Evolutionary conservation across 345 rosid species (phyloP).

Genomic region (Durio zibethinus): DNA sequence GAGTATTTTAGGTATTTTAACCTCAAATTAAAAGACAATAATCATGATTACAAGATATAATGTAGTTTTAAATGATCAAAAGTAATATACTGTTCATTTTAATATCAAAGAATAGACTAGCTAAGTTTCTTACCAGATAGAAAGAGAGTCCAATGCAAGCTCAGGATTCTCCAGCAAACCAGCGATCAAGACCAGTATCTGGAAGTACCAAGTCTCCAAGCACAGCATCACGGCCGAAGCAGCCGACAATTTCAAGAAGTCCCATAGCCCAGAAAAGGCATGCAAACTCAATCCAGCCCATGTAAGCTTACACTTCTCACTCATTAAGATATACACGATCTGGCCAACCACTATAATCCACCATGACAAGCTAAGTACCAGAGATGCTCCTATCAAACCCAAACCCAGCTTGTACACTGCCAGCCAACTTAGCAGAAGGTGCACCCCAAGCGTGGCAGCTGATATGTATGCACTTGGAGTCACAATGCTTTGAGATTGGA

Average conservation of each 20-base stretch:
- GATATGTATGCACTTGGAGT: constrained; percentile 66
- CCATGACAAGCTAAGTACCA: constrained; percentile 78
- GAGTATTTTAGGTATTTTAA: too few relatives aligned
- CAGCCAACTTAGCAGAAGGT: constrained; percentile 54
- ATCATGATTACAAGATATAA: too few relatives aligned
- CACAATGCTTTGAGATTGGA: constrained; percentile 67
- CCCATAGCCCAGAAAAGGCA: constrained; percentile 70
- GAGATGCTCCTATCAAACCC: constrained; percentile 61
- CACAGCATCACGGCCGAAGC: constrained; percentile 92
- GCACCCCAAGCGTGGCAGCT: constrained; percentile 42
- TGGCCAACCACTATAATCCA: constrained; percentile 75
- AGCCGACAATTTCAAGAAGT: constrained; percentile 60
- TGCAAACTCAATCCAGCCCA: constrained; percentile 60
- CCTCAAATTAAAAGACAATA: too few relatives aligned
- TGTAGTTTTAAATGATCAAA: background rate
- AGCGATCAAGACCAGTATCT: constrained; percentile 66
- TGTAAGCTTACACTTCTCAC: constrained; percentile 47
- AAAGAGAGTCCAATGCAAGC: constrained; percentile 62
- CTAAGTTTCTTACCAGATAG: constrained; percentile 55
- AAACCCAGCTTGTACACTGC: constrained; percentile 36
- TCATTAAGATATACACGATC: constrained; percentile 41
- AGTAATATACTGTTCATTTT: background rate
- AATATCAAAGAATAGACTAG: background rate
- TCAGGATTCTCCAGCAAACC: constrained; percentile 71
- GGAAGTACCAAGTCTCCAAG: constrained; percentile 85